A percentile compares a stretch with the other conserved stretches of the same genome.
phyloP scores from a whole-genome alignment of 164 flowering plant genomes.

The Vitis rotundifolia region DNA sequence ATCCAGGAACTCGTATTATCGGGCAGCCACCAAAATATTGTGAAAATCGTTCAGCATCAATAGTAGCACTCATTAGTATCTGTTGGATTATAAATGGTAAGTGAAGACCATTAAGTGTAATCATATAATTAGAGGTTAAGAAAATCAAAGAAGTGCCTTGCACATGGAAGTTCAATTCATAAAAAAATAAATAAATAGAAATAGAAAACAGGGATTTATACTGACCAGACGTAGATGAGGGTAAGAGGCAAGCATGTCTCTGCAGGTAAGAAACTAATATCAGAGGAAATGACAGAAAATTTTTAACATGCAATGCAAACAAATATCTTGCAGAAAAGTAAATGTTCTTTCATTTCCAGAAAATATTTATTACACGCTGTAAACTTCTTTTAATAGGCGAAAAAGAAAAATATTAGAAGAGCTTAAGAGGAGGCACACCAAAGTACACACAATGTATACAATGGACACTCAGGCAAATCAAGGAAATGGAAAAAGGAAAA shows the following conservation, averaged over 20 bases:
- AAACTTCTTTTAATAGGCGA: too few relatives aligned
- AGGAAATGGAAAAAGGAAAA: too few relatives aligned
- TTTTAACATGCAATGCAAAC: background rate
- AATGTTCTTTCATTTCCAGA: background rate
- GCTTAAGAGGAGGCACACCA: too few relatives aligned
- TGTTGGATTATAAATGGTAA: conserved; percentile 25
- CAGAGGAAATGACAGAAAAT: background rate
- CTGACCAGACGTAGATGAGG: conserved; percentile 90
- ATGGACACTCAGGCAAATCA: too few relatives aligned
- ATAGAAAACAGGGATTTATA: conserved; percentile 6
- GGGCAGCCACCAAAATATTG: conserved; percentile 97
- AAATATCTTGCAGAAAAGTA: background rate
- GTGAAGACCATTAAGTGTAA: conserved; percentile 1
- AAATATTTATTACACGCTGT: too few relatives aligned
- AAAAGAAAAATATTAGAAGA: too few relatives aligned
- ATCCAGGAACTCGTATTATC: conserved; percentile 87
- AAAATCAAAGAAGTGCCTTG: background rate
- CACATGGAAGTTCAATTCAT: too few relatives aligned
- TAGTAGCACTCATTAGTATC: conserved; percentile 97
- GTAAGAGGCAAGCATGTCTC: conserved; percentile 78
- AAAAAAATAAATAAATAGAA: background rate
- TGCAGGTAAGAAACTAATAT: conserved; percentile 38
- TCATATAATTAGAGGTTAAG: background rate
- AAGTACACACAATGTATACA: too few relatives aligned
- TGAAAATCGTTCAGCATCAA: conserved; percentile 93